Evolutionary conservation across 108 stramenopile genomes (phyloP).

Genomic region (Aurantiochytrium sp.): DNA sequence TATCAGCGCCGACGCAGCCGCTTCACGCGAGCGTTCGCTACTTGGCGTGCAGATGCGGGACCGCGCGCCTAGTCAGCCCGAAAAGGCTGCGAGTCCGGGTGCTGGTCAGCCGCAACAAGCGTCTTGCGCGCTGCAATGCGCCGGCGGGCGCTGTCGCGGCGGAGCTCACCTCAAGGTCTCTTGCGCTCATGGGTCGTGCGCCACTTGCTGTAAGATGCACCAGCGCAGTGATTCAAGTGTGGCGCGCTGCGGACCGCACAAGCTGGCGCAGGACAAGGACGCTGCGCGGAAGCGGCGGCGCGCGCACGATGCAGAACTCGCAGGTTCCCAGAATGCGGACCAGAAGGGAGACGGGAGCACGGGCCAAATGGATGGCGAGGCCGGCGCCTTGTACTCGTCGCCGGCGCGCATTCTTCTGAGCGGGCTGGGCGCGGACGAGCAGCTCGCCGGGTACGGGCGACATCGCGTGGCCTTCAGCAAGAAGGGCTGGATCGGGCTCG

Average conservation of each 20-base stretch:
- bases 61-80: too few relatives aligned
- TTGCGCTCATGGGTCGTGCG: slow-evolving; percentile 36
- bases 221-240: background rate
- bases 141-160: background rate
- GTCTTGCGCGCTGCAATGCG: background rate
- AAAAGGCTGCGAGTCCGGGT: too few relatives aligned
- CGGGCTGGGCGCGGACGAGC: slow-evolving; percentile 96
- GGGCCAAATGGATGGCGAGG: too few relatives aligned
- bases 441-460: slow-evolving; percentile 89
- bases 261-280: background rate
- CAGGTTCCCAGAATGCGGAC: background rate
- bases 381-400: background rate
- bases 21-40: too few relatives aligned
- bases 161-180: slow-evolving; percentile 37
- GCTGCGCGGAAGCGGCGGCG: background rate
- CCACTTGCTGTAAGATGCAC: background rate
- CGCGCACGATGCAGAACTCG: background rate
- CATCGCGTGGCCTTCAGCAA: slow-evolving; percentile 65
- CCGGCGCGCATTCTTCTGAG: slow-evolving; percentile 63
- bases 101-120: background rate
- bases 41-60: too few relatives aligned
- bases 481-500: slow-evolving; percentile 67
- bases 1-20: too few relatives aligned
- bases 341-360: too few relatives aligned
- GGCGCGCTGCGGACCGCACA: background rate